Percentiles rank a stretch among this genome's conserved stretches.
phyloP scores from a whole-genome alignment of 2,329 filamentous ascomycete species.

The Fusarium sacchari region DNA sequence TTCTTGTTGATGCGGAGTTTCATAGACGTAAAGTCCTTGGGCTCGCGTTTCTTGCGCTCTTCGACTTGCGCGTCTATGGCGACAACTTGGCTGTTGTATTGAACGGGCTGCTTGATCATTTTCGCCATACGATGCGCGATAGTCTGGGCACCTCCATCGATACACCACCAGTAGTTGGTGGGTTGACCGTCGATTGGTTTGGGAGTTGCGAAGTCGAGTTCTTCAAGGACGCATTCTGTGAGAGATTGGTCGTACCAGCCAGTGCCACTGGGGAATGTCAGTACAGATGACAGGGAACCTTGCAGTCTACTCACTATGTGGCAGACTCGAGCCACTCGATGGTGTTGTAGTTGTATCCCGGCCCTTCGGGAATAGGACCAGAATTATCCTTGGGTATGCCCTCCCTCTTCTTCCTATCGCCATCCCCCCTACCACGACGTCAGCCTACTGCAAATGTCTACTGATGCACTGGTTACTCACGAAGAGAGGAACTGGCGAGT shows the following conservation, averaged over 20 bases:
- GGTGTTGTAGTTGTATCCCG: constrained; percentile 30
- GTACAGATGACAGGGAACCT: rapidly evolving
- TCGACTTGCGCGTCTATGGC: constrained; percentile 23
- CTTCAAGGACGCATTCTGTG: constrained; percentile 31
- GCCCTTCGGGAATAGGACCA: background rate
- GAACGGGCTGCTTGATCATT: background rate
- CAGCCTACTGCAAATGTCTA: background rate
- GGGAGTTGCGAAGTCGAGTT: constrained; percentile 28
- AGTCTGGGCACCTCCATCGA: constrained; percentile 27
- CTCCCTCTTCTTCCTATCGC: background rate
- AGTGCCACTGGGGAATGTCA: constrained; percentile 14
- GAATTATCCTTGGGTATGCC: background rate
- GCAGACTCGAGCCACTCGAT: constrained; percentile 39
- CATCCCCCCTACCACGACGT: background rate
- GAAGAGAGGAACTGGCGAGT: constrained; percentile 32
- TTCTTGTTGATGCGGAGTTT: constrained; percentile 8
- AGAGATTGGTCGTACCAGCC: constrained; percentile 38
- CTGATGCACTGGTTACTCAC: constrained; percentile 9
- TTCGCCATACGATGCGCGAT: constrained; percentile 23
- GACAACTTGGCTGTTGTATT: constrained; percentile 19
- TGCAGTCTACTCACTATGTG: constrained; percentile 18
- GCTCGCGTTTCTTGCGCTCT: background rate
- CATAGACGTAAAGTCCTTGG: background rate
- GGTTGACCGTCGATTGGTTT: background rate
- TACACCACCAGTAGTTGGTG: constrained; percentile 32